A percentile compares a stretch with the other conserved stretches of the same genome.
Conservation (phyloP, 2,329 filamentous ascomycete genomes). For the Aspergillus piperis region DNA sequence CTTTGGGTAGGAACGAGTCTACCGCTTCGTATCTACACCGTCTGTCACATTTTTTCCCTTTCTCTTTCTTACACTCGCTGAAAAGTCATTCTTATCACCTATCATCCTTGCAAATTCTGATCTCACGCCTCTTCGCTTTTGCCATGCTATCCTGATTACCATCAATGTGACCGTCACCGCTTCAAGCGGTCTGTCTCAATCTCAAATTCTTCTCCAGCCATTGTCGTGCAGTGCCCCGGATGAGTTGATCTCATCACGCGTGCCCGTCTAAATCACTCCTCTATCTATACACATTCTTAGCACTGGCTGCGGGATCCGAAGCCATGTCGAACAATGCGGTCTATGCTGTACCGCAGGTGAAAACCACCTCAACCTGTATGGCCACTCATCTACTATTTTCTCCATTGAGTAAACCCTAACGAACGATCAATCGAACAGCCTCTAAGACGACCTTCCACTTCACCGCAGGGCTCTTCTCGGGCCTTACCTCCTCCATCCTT, state of each 20-base stretch:
- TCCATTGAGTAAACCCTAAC: background rate
- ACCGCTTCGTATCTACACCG: background rate
- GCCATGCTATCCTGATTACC: constrained; percentile 10
- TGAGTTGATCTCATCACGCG: background rate
- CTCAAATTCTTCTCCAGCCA: constrained; percentile 4
- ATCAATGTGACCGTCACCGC: constrained; percentile 11
- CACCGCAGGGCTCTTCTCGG: constrained; percentile 81
- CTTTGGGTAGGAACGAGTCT: constrained; percentile 9
- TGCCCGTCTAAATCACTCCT: background rate
- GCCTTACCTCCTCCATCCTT: constrained; percentile 82
- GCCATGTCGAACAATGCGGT: constrained; percentile 36
- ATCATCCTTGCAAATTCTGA: background rate
- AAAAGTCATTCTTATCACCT: background rate
- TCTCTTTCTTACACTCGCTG: background rate
- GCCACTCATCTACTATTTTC: background rate
- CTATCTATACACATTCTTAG: constrained; percentile 5
- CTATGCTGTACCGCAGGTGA: constrained; percentile 32
- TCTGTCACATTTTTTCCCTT: background rate
- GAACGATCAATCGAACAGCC: constrained; percentile 24
- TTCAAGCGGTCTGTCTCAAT: constrained; percentile 10
- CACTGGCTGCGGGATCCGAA: constrained; percentile 10
- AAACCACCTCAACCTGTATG: constrained; percentile 35
- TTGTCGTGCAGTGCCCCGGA: background rate
- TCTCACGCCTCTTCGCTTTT: background rate
- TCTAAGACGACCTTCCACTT: constrained; percentile 71